A percentile compares a stretch with the other conserved stretches of the same genome.
Evolutionary conservation across 495 filamentous ascomycete genomes (phyloP).

Genomic region (Penicillium bialowiezense): DNA sequence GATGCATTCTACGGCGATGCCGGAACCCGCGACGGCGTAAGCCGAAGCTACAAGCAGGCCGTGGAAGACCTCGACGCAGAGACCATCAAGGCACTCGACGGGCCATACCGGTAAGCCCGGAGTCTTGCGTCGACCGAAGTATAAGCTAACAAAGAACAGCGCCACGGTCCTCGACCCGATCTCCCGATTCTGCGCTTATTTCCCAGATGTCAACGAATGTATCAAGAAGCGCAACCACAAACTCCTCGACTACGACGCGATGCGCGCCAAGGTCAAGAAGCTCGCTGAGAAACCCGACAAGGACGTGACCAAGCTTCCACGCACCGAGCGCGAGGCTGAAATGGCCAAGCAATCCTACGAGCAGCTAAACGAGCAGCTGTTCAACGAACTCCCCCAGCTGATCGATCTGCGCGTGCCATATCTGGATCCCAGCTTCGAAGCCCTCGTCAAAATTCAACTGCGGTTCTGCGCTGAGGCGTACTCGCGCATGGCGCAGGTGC

Average conservation of each 20-base stretch:
- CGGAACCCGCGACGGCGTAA: slow-evolving; percentile 90
- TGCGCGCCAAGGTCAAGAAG: slow-evolving; percentile 94
- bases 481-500: slow-evolving; percentile 94
- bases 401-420: slow-evolving; percentile 97
- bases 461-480: slow-evolving; percentile 98
- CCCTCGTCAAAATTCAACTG: slow-evolving; percentile 96
- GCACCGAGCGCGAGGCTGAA: slow-evolving; percentile 90
- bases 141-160: slow-evolving; percentile 35
- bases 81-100: slow-evolving; percentile 96
- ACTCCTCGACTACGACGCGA: slow-evolving; percentile 93
- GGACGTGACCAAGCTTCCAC: slow-evolving; percentile 89
- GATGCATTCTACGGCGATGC: slow-evolving; percentile 98
- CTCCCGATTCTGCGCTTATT: slow-evolving; percentile 92
- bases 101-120: slow-evolving; percentile 74
- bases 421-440: slow-evolving; percentile 93
- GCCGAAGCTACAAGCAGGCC: slow-evolving; percentile 93
- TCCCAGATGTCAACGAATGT: slow-evolving; percentile 98
- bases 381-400: slow-evolving; percentile 88
- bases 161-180: slow-evolving; percentile 95
- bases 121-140: background rate
- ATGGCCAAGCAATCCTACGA: slow-evolving; percentile 93
- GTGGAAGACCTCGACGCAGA: slow-evolving; percentile 97
- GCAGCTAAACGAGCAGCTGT: slow-evolving; percentile 91
- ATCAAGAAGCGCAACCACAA: slow-evolving; percentile 99
- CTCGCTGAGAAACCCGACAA: slow-evolving; percentile 98